Conservation (phyloP, 352 stramenopile genomes). For the Globisporangium radiosum region DNA sequence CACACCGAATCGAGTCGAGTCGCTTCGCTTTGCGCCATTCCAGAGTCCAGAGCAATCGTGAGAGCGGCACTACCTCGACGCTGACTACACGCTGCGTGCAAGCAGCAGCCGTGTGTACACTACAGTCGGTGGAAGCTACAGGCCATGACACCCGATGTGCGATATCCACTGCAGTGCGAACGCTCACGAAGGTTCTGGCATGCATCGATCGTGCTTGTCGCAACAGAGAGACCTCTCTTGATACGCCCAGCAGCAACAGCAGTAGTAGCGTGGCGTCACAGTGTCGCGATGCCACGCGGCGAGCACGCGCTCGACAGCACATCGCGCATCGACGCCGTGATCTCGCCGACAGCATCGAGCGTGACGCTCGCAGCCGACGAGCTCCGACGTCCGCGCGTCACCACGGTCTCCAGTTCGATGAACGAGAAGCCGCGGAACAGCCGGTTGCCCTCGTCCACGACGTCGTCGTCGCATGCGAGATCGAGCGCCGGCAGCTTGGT, state of each 20-base stretch:
- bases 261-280: background rate
- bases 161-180: too few relatives aligned
- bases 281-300: background rate
- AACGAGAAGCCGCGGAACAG: constrained; percentile 79
- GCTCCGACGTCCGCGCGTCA: constrained; percentile 6
- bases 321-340: background rate
- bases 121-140: too few relatives aligned
- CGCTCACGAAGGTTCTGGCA: background rate
- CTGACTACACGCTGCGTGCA: too few relatives aligned
- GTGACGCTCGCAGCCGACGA: constrained; percentile 1
- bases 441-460: constrained; percentile 42
- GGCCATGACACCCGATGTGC: too few relatives aligned
- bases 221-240: background rate
- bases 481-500: constrained; percentile 64
- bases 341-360: background rate
- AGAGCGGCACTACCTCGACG: too few relatives aligned
- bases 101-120: too few relatives aligned
- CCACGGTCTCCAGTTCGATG: constrained; percentile 15
- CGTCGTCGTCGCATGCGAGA: constrained; percentile 39
- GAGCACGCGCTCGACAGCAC: background rate
- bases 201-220: background rate
- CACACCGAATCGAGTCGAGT: too few relatives aligned
- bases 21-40: too few relatives aligned
- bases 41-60: too few relatives aligned
- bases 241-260: background rate